A percentile compares a stretch with the other conserved stretches of the same genome.
These are phyloP conservation scores for Lolium multiflorum DNA, from an alignment of 176 grass and related monocot genomes.

Conservation along the genomic window DNA sequence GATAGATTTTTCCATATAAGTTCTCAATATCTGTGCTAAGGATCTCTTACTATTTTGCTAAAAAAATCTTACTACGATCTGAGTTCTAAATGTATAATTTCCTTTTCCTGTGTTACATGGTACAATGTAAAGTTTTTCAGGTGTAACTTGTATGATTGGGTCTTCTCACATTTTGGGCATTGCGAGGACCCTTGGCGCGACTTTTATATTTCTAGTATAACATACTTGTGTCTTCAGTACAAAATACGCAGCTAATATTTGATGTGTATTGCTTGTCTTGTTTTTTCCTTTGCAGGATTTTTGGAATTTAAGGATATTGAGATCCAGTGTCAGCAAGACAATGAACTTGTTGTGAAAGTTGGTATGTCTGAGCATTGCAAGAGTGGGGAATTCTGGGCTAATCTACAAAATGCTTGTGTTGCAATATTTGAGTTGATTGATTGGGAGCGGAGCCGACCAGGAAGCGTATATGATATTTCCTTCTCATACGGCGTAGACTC, in stretches of 20 bases:
- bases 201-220: constrained; percentile 2
- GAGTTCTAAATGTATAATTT: neutral
- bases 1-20: constrained; percentile 11
- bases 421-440: constrained; percentile 85
- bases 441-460: constrained; percentile 74
- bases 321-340: constrained; percentile 61
- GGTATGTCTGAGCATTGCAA: constrained; percentile 72
- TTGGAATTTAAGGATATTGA: constrained; percentile 76
- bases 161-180: constrained; percentile 19
- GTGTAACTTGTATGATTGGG: constrained; percentile 26
- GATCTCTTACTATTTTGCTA: neutral
- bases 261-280: constrained; percentile 12
- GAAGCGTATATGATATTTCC: constrained; percentile 66
- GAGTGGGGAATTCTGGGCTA: constrained; percentile 66
- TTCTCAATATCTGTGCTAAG: constrained; percentile 19
- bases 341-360: constrained; percentile 77
- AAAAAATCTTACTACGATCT: neutral
- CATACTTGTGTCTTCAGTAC: constrained; percentile 13
- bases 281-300: constrained; percentile 62
- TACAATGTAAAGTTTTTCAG: neutral
- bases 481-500: constrained; percentile 80
- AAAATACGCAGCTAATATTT: constrained; percentile 8
- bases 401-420: constrained; percentile 82
- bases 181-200: neutral
- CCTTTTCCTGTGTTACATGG: constrained; percentile 28